These are phyloP conservation scores for Sedum album DNA, from an alignment of 164 flowering plant species.

Conservation along the genomic window DNA sequence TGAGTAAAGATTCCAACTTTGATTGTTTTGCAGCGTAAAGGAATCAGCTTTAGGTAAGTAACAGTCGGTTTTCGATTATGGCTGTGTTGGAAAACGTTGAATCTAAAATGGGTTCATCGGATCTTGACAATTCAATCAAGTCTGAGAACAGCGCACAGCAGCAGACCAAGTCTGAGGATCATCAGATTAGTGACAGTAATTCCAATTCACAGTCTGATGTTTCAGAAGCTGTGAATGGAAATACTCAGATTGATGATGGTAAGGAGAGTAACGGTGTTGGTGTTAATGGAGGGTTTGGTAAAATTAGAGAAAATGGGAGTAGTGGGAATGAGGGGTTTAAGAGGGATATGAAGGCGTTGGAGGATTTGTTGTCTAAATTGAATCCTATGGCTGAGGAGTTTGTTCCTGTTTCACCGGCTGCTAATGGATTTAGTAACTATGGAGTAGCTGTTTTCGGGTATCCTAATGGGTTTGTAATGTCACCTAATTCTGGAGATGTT, in stretches of 20 bases:
- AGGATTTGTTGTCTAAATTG: constrained; percentile 74
- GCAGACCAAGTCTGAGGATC: background rate
- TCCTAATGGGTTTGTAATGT: constrained; percentile 20
- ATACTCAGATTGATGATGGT: background rate
- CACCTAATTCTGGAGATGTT: constrained; percentile 16
- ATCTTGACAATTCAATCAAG: background rate
- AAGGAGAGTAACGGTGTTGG: background rate
- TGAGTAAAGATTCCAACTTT: background rate
- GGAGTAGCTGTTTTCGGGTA: constrained; percentile 10
- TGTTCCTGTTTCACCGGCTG: constrained; percentile 59
- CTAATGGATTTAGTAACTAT: constrained; percentile 7
- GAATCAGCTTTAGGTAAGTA: constrained; percentile 1
- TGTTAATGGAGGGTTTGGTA: background rate
- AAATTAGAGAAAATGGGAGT: constrained; percentile 13
- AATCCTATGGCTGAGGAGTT: constrained; percentile 93
- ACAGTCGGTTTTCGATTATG: background rate
- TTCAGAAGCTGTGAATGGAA: background rate
- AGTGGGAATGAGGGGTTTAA: constrained; percentile 34
- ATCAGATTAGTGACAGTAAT: background rate
- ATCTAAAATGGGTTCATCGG: constrained; percentile 8
- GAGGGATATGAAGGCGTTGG: constrained; percentile 69
- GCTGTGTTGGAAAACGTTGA: constrained; percentile 9
- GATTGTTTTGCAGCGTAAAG: constrained; percentile 4
- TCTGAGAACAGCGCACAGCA: background rate
- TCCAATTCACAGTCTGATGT: background rate